A percentile compares a stretch with the other conserved stretches of the same genome.
Evolutionary conservation across 2,329 filamentous ascomycete genomes (phyloP).

Genomic region (Metarhizium rileyi): DNA sequence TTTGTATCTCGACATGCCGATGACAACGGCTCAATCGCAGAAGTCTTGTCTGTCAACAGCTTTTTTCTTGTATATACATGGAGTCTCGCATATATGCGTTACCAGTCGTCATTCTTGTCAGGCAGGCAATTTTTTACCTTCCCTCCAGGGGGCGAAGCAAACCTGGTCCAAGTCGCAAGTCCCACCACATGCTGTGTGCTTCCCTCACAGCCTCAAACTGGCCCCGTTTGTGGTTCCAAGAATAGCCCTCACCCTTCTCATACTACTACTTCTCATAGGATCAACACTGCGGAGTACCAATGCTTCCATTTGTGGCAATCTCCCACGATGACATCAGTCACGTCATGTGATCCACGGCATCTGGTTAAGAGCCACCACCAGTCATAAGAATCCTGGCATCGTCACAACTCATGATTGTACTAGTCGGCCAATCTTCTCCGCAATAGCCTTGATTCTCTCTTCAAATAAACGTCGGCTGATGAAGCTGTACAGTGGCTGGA

Average conservation of each 20-base stretch:
- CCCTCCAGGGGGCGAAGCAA: no score
- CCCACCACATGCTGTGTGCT: not conserved
- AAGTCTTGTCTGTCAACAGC: not conserved
- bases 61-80: not conserved
- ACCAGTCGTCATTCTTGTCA: not conserved
- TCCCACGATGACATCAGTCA: not conserved
- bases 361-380: not conserved
- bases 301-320: not conserved
- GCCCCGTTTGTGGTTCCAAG: not conserved
- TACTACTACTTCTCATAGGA: not conserved
- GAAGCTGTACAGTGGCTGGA: slow-evolving; percentile 16
- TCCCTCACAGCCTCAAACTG: not conserved
- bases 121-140: not conserved
- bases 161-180: not conserved
- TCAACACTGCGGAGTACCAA: no score
- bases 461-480: slow-evolving; percentile 16
- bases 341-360: no score
- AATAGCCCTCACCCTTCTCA: not conserved
- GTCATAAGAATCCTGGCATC: not conserved
- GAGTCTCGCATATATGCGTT: not conserved
- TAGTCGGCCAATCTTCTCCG: slow-evolving; percentile 23
- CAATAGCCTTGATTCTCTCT: slow-evolving; percentile 21
- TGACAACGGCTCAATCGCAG: not conserved
- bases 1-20: not conserved
- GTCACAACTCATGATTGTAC: slow-evolving; percentile 8